Conservation (phyloP, 352 stramenopile genomes). For the Thalassiosira mediterranea region DNA sequence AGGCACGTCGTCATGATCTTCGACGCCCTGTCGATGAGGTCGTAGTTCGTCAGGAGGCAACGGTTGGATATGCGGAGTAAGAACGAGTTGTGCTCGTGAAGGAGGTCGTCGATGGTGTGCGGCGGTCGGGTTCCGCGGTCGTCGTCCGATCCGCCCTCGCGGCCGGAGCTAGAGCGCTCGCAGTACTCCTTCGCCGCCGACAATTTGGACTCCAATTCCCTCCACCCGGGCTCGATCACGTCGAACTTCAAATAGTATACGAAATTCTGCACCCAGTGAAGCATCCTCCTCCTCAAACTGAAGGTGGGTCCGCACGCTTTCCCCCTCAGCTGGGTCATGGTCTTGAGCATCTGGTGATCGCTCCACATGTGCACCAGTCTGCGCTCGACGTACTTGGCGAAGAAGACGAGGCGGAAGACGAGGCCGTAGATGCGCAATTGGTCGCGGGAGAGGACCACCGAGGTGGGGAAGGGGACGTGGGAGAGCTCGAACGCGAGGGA, state of each 20-base stretch:
- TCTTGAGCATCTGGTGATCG: constrained; percentile 90
- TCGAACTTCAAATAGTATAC: constrained; percentile 98
- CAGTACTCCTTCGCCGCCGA: constrained; percentile 41
- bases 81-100: constrained; percentile 93
- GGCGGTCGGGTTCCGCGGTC: constrained; percentile 37
- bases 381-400: constrained; percentile 98
- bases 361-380: constrained; percentile 94
- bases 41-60: constrained; percentile 94
- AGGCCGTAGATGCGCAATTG: constrained; percentile 97
- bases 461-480: constrained; percentile 95
- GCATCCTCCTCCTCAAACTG: constrained; percentile 96
- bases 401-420: constrained; percentile 98
- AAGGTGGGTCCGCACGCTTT: constrained; percentile 91
- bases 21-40: constrained; percentile 92
- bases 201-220: constrained; percentile 89
- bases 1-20: constrained; percentile 97
- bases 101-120: constrained; percentile 93
- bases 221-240: constrained; percentile 93
- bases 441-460: constrained; percentile 94
- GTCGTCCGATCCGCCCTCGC: neutral
- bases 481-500: constrained; percentile 94
- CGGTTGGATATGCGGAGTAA: constrained; percentile 95
- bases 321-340: too few relatives aligned
- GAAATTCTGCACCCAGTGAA: constrained; percentile 99
- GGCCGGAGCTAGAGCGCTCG: too few relatives aligned